Evolutionary conservation across 2,329 filamentous ascomycete genomes (phyloP).

Genomic region (Sporothrix brunneoviolacea): DNA sequence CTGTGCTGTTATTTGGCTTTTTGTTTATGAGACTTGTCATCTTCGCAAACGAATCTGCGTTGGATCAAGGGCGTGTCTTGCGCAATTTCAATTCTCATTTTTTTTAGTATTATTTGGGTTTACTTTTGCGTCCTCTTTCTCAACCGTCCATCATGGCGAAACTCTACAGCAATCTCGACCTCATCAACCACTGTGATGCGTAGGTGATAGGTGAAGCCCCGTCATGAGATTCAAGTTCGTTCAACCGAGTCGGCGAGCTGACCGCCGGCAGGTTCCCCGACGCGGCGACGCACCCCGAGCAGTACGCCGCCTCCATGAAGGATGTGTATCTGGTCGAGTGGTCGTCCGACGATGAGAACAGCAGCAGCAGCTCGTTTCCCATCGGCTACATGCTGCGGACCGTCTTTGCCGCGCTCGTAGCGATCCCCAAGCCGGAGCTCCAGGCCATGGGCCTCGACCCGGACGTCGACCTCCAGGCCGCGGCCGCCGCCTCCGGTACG

Average conservation of each 20-base stretch:
- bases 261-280: conserved; percentile 64
- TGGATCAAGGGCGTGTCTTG: too few species aligned
- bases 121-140: too few species aligned
- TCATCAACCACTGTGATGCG: conserved; percentile 21
- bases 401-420: conserved; percentile 43
- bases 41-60: too few species aligned
- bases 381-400: conserved; percentile 55
- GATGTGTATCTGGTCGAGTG: conserved; percentile 61
- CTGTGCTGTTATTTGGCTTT: too few species aligned
- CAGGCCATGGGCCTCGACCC: conserved; percentile 51
- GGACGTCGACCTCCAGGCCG: conserved; percentile 10
- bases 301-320: conserved; percentile 49
- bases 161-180: conserved; percentile 20
- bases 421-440: conserved; percentile 52
- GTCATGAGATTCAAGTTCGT: too few species aligned
- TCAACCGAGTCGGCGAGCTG: not conserved
- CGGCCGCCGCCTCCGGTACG: conserved; percentile 39
- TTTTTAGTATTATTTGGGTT: too few species aligned
- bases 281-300: conserved; percentile 50
- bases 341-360: conserved; percentile 51
- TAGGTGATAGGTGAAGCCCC: too few species aligned
- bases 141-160: conserved; percentile 10
- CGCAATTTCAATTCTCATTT: not conserved
- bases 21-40: too few species aligned
- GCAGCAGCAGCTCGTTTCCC: conserved; percentile 49